phyloP scores from a whole-genome alignment of 139 green algal genomes.

The Mychonastes homosphaera region DNA sequence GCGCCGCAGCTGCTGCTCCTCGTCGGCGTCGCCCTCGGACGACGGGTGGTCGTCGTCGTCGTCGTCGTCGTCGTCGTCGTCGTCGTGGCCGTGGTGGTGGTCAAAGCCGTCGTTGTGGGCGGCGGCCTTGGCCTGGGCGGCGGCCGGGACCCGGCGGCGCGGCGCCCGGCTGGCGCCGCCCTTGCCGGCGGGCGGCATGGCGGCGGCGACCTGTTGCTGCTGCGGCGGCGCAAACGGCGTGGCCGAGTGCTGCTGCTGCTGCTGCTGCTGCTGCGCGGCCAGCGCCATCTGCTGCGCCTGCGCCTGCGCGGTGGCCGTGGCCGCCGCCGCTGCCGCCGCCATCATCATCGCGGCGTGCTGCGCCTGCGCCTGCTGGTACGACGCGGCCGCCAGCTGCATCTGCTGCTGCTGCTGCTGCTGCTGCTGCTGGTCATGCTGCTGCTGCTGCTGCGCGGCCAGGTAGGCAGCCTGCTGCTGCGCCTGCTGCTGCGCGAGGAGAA shows the following conservation, averaged over 20 bases:
- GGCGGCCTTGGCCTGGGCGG: no score
- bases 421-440: conserved; percentile 2
- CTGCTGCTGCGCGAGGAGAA: background rate
- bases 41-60: no score
- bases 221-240: background rate
- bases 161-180: no score
- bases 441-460: background rate
- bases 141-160: no score
- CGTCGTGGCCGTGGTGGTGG: background rate
- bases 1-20: no score
- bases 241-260: background rate
- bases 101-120: background rate
- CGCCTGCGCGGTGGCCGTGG: background rate
- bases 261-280: conserved; percentile 1
- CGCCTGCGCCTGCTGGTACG: background rate
- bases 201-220: conserved; percentile 7
- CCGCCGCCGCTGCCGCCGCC: background rate
- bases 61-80: background rate
- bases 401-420: background rate
- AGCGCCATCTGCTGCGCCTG: conserved; percentile 1
- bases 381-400: background rate
- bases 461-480: background rate
- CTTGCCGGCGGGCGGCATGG: background rate
- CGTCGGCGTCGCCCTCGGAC: no score
- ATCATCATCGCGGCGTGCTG: background rate